Evolutionary conservation across 2,329 filamentous ascomycete species (phyloP).

Genomic region (Aspergillus fumigatiaffinis): DNA sequence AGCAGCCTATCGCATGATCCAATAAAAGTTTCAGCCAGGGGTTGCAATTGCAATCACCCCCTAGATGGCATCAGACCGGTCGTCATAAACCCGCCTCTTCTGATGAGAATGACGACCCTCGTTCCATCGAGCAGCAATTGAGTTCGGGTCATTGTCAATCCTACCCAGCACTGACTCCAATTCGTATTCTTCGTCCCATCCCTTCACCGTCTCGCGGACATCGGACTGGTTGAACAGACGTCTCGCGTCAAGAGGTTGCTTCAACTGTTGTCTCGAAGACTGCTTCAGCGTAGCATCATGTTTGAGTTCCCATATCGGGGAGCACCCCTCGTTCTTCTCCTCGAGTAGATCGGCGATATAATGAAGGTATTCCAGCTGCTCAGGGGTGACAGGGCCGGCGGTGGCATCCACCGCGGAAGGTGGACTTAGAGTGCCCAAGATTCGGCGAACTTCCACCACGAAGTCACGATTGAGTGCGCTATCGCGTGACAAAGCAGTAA

Average conservation of each 20-base stretch:
- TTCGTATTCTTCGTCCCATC: conserved; percentile 30
- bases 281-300: conserved; percentile 9
- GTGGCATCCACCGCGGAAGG: not conserved
- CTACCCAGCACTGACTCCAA: conserved; percentile 19
- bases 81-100: not conserved
- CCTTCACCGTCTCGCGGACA: conserved; percentile 13
- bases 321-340: conserved; percentile 21
- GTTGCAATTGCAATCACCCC: not conserved
- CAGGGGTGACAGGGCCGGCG: conserved; percentile 1
- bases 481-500: conserved; percentile 33
- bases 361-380: conserved; percentile 18
- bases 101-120: conserved; percentile 6
- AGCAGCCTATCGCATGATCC: not conserved
- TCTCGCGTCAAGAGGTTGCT: conserved; percentile 10
- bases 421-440: conserved; percentile 18
- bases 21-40: not conserved
- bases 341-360: conserved; percentile 18
- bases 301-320: conserved; percentile 12
- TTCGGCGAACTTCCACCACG: conserved; percentile 30
- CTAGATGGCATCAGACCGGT: not conserved
- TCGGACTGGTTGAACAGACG: conserved; percentile 8
- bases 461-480: conserved; percentile 30
- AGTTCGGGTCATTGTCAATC: conserved; percentile 12
- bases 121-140: conserved; percentile 15
- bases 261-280: conserved; percentile 8